Percentiles rank a stretch among this genome's conserved stretches.
Conservation (phyloP, 2,329 filamentous ascomycete species). For the Paecilomyces dactylethromorphus region DNA sequence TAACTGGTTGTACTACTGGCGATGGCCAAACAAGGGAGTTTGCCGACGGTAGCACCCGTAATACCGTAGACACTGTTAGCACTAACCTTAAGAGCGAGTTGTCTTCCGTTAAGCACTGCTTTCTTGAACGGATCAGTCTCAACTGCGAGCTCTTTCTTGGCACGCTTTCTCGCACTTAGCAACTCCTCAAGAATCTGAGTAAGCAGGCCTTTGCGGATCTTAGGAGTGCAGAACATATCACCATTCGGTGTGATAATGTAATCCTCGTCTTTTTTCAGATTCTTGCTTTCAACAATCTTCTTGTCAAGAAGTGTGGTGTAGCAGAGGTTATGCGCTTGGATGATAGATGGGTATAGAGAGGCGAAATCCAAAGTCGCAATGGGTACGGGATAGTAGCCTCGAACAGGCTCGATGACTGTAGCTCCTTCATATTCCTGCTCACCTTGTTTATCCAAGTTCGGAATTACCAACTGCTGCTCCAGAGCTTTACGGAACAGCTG, state of each 20-base stretch:
- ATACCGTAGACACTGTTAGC: constrained; percentile 98
- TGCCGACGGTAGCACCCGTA: constrained; percentile 92
- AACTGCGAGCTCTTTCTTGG: constrained; percentile 79
- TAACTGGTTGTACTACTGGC: constrained; percentile 96
- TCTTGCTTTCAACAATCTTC: constrained; percentile 65
- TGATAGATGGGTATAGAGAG: constrained; percentile 96
- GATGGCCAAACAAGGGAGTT: constrained; percentile 88
- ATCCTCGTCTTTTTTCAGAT: constrained; percentile 79
- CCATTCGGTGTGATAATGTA: constrained; percentile 95
- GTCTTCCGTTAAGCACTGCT: constrained; percentile 93
- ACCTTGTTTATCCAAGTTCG: constrained; percentile 66
- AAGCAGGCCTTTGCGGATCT: constrained; percentile 83
- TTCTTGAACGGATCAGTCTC: constrained; percentile 97
- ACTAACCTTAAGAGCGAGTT: constrained; percentile 90
- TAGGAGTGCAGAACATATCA: constrained; percentile 83
- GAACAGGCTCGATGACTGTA: constrained; percentile 91
- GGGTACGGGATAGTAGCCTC: constrained; percentile 90
- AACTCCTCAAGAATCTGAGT: constrained; percentile 95
- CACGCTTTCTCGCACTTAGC: constrained; percentile 83
- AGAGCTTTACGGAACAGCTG: constrained; percentile 92
- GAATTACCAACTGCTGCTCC: constrained; percentile 89
- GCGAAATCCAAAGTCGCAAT: constrained; percentile 98
- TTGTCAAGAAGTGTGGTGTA: constrained; percentile 91
- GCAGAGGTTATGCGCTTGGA: constrained; percentile 96
- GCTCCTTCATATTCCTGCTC: constrained; percentile 96